Evolutionary conservation across 768 basidiomycete species (phyloP).

Genomic region (Serendipita indica): DNA sequence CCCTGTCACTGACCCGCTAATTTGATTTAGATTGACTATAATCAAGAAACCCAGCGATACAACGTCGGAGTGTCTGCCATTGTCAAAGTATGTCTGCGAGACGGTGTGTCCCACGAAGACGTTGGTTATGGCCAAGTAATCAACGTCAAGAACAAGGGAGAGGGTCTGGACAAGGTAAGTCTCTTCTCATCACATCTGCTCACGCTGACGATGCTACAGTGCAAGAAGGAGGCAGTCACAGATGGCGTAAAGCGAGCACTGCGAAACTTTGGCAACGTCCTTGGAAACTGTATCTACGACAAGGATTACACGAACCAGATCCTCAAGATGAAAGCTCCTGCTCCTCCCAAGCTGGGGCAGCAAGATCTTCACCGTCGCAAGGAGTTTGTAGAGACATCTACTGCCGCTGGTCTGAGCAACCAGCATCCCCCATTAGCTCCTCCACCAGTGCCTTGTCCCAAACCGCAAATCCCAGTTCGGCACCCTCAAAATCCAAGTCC

Average conservation of each 20-base stretch:
- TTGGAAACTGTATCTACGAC: constrained; percentile 97
- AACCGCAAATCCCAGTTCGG: not conserved
- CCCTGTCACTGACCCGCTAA: not conserved
- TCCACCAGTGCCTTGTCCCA: not conserved
- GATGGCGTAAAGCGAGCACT: constrained; percentile 86
- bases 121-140: constrained; percentile 81
- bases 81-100: constrained; percentile 71
- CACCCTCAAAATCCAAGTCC: not conserved
- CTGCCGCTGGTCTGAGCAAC: not conserved
- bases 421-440: not conserved
- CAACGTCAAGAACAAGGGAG: constrained; percentile 71
- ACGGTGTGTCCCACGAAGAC: constrained; percentile 87
- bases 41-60: constrained; percentile 48
- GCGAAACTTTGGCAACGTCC: constrained; percentile 81
- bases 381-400: not conserved
- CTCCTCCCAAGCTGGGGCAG: not conserved
- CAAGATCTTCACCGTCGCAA: not conserved
- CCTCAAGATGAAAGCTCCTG: constrained; percentile 51
- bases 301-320: constrained; percentile 76
- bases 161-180: constrained; percentile 80
- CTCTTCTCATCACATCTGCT: not conserved
- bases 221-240: constrained; percentile 96
- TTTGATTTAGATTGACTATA: constrained; percentile 57
- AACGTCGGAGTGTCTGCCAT: constrained; percentile 71
- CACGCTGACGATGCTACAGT: constrained; percentile 33